Conservation (phyloP, 129 eudicot species). For the Centrapalus pauciflorus region DNA sequence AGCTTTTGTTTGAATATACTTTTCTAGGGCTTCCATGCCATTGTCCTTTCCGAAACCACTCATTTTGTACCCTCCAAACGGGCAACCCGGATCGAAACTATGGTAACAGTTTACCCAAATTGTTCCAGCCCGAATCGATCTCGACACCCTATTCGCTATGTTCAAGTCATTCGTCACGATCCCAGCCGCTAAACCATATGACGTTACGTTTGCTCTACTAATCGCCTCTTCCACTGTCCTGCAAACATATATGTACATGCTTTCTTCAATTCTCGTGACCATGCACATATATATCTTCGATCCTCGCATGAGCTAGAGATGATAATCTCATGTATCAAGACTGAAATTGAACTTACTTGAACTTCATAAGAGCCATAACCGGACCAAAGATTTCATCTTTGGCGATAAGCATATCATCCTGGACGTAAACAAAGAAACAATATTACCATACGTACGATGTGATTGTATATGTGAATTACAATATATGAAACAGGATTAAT, state of each 20-base stretch:
- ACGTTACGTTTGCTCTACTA: slow-evolving; percentile 53
- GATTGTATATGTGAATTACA: too few relatives aligned
- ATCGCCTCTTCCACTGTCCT: slow-evolving; percentile 89
- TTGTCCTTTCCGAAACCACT: slow-evolving; percentile 72
- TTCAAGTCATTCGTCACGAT: slow-evolving; percentile 68
- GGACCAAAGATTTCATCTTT: slow-evolving; percentile 90
- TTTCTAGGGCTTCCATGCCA: slow-evolving; percentile 57
- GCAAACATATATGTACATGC: too few relatives aligned
- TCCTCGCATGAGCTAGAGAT: too few relatives aligned
- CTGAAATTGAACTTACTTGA: slow-evolving; percentile 94
- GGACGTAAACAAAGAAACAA: neutral
- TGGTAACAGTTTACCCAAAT: slow-evolving; percentile 54
- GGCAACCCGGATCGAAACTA: slow-evolving; percentile 51
- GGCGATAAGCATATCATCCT: slow-evolving; percentile 82
- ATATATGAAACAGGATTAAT: too few relatives aligned
- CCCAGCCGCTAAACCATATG: slow-evolving; percentile 83
- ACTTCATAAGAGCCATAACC: slow-evolving; percentile 67
- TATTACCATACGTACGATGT: neutral
- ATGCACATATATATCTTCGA: too few relatives aligned
- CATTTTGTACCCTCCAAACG: slow-evolving; percentile 68
- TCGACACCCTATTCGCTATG: slow-evolving; percentile 69
- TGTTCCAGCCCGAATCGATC: slow-evolving; percentile 59
- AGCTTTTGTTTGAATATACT: slow-evolving; percentile 60
- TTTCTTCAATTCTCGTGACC: too few relatives aligned
- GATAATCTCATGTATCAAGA: too few relatives aligned